Base-by-base conservation (phyloP, 2,329 filamentous ascomycete genomes). In the Calcarisporium arbuscula region DNA sequence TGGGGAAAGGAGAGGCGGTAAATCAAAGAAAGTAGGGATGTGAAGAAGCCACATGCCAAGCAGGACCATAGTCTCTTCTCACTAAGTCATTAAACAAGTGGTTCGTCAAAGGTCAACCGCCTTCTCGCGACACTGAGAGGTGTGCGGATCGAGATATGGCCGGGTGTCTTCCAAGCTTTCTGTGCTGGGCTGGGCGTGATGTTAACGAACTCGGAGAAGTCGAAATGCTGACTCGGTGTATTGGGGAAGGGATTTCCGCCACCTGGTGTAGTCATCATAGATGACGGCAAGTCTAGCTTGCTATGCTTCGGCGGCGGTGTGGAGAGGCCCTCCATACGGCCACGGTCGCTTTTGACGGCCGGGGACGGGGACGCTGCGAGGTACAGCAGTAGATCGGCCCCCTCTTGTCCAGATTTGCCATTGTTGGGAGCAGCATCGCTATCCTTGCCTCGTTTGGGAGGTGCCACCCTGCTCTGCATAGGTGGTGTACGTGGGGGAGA, bases 131-230 rank as follows among this genome's bases (percentile, higher is more conserved):
- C 76, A 47, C 78, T 85, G 38, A 74, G 55, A 8, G 76, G 76
- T 28, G 75, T 79, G 50, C 68, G 70, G 34, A 63, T 56, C 14
- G 63, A 55, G 19, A 70, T 67, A 19, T 76, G 70, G 9, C 77
- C 59, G 9, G 87, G 88, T 1, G 88, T 94, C 57, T 83, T 86
- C 85, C 88, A 95, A 8, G 80, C 74, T 47, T 80, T 86, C 64
- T 95, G 92, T 18, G 87, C 92, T 15, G 92, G 92, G 53, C 87
- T 95, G 1, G 92, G 92, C 6, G 92, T 95, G 57, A 96, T 90
- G 62, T 96, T 95, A 55, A 96, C 82, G 61, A 95, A 98, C 56
- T 98, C 92, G 34, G 88, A 79, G 63, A 96, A 94, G 64, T 96
- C 94, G 60, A 96, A 94, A 30, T 60, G 65, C 53, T 89, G 84